Conservation (phyloP, 345 rosid species). For the Eucalyptus cloeziana region DNA sequence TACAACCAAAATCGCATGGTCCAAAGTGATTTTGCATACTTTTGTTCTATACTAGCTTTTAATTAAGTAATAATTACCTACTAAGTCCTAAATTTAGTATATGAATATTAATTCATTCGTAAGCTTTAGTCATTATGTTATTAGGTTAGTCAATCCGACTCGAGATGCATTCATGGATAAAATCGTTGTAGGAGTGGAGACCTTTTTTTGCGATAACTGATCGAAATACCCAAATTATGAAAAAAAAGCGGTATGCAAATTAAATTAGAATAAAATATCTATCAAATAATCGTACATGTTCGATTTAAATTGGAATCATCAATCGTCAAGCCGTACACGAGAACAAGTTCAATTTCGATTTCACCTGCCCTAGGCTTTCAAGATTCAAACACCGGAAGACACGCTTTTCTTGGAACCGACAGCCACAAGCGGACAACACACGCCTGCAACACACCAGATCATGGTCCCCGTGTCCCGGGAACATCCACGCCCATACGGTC, state of each 20-base stretch:
- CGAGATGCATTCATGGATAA: too few species aligned
- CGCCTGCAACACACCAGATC: not conserved
- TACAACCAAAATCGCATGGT: not conserved
- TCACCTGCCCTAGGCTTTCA: too few species aligned
- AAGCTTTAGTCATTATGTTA: too few species aligned
- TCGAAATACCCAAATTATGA: accelerated
- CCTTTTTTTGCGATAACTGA: too few species aligned
- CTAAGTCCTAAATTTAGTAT: not conserved
- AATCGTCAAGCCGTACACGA: not conserved
- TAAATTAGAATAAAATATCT: not conserved
- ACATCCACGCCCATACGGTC: not conserved
- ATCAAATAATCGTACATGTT: too few species aligned
- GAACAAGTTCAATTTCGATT: not conserved
- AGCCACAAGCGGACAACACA: not conserved
- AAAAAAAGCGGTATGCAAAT: not conserved
- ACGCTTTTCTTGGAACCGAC: not conserved
- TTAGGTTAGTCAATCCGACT: too few species aligned
- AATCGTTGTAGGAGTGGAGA: too few species aligned
- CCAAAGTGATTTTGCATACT: not conserved
- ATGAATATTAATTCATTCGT: not conserved
- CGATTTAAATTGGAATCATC: not conserved
- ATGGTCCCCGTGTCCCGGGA: not conserved
- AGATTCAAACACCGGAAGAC: not conserved
- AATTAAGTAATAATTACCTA: not conserved
- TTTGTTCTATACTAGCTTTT: not conserved